These are phyloP conservation scores for Durio zibethinus DNA, from an alignment of 345 rosid genomes.

Conservation along the genomic window DNA sequence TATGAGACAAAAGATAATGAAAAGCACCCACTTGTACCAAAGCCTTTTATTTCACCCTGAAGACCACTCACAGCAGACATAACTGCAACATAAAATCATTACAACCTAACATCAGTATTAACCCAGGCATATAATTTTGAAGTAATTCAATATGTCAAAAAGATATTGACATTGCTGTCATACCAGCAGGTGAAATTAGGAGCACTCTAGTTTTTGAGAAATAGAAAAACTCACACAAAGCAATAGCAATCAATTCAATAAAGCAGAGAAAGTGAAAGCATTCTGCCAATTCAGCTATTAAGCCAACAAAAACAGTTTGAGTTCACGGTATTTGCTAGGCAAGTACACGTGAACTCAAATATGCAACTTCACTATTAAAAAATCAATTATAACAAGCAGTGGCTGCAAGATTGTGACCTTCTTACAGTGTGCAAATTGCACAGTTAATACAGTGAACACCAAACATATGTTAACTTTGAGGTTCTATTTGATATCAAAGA, in stretches of 20 bases:
- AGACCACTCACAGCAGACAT: slow-evolving; percentile 99
- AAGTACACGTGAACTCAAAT: background rate
- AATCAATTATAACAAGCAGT: background rate
- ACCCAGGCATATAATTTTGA: background rate
- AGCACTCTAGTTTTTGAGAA: background rate
- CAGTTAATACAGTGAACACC: background rate
- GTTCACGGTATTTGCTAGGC: background rate
- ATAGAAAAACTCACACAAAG: background rate
- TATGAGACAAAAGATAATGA: slow-evolving; percentile 18
- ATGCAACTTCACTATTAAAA: background rate
- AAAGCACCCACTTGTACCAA: slow-evolving; percentile 65
- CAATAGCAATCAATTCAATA: background rate
- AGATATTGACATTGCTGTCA: background rate
- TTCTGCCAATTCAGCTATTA: background rate
- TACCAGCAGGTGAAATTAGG: background rate
- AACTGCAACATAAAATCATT: slow-evolving; percentile 47
- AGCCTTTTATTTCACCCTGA: slow-evolving; percentile 65
- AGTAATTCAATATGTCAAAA: background rate
- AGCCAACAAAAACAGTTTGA: background rate
- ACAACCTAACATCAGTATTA: slow-evolving; percentile 5
- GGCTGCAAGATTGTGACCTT: background rate
- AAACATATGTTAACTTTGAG: background rate
- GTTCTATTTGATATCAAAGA: background rate
- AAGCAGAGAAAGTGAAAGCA: background rate
- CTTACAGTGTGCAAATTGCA: background rate